These are phyloP conservation scores for Cercospora zeina DNA, from an alignment of 2,329 filamentous ascomycete species.

Conservation along the genomic window DNA sequence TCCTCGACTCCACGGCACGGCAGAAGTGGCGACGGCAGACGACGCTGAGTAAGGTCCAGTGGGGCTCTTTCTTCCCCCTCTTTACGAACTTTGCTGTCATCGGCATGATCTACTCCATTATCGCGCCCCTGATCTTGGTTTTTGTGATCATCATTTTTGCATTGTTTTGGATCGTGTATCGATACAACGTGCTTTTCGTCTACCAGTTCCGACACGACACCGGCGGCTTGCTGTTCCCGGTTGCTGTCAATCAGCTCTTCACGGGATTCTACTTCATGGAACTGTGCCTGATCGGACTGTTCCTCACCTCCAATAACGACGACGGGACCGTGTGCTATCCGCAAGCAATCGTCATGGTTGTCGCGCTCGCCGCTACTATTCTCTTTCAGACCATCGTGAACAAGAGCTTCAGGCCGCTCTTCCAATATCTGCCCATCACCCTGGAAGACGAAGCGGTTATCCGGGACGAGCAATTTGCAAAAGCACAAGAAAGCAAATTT, in stretches of 20 bases:
- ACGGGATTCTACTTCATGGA: conserved; percentile 95
- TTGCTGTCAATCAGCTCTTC: conserved; percentile 92
- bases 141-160: conserved; percentile 93
- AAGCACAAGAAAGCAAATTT: conserved; percentile 55
- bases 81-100: conserved; percentile 98
- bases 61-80: conserved; percentile 92
- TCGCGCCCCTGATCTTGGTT: conserved; percentile 84
- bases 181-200: conserved; percentile 97
- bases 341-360: conserved; percentile 83
- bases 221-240: conserved; percentile 85
- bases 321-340: conserved; percentile 62
- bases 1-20: conserved; percentile 77
- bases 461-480: conserved; percentile 85
- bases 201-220: conserved; percentile 87
- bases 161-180: conserved; percentile 88
- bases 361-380: conserved; percentile 68
- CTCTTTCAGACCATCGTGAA: conserved; percentile 82
- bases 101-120: conserved; percentile 77
- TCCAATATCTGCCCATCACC: conserved; percentile 88
- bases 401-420: conserved; percentile 76
- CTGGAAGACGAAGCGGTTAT: conserved; percentile 91
- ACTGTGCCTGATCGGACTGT: conserved; percentile 81
- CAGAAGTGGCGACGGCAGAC: conserved; percentile 87
- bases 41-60: conserved; percentile 71
- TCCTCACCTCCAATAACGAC: conserved; percentile 69